Percentiles rank a stretch among this genome's conserved stretches.
Conservation (phyloP, 139 green algal genomes). For the Tetradesmus obliquus region DNA sequence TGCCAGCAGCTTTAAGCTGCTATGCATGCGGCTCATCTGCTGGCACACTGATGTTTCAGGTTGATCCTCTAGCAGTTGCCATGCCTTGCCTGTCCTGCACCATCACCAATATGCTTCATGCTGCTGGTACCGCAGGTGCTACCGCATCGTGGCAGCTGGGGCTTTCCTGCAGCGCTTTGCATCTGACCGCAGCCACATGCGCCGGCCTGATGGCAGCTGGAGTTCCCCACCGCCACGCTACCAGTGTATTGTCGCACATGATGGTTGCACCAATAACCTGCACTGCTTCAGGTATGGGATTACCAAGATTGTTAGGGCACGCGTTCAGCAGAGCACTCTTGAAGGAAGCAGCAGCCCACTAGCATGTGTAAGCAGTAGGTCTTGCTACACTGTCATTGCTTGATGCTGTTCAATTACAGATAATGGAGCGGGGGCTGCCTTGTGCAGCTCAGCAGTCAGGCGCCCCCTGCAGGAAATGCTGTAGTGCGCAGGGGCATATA, state of each 20-base stretch:
- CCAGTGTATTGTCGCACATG: conserved; percentile 44
- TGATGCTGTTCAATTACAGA: too few species aligned
- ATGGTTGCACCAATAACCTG: conserved; percentile 49
- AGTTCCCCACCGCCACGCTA: conserved; percentile 55
- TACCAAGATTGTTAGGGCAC: neutral
- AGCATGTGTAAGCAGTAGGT: too few species aligned
- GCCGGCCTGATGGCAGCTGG: conserved; percentile 41
- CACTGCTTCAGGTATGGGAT: neutral
- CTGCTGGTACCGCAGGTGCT: conserved; percentile 45
- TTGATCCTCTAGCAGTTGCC: neutral
- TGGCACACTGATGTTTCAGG: neutral
- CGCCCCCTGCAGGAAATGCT: too few species aligned
- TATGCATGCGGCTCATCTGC: too few species aligned
- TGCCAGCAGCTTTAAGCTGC: too few species aligned
- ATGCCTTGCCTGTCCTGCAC: neutral
- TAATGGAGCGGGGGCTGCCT: too few species aligned
- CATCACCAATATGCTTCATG: neutral
- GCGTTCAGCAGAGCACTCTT: too few species aligned
- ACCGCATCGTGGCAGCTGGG: conserved; percentile 47
- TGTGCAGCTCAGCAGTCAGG: too few species aligned
- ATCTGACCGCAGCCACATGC: conserved; percentile 66
- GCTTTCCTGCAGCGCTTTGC: conserved; percentile 55
- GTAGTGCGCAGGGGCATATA: too few species aligned
- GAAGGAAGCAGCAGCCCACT: too few species aligned
- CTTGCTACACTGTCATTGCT: too few species aligned